Evolutionary conservation across 2,329 filamentous ascomycete genomes (phyloP), one percentile per base, ranked within the genome.

Genomic region (Endoconidiophora polonica): DNA sequence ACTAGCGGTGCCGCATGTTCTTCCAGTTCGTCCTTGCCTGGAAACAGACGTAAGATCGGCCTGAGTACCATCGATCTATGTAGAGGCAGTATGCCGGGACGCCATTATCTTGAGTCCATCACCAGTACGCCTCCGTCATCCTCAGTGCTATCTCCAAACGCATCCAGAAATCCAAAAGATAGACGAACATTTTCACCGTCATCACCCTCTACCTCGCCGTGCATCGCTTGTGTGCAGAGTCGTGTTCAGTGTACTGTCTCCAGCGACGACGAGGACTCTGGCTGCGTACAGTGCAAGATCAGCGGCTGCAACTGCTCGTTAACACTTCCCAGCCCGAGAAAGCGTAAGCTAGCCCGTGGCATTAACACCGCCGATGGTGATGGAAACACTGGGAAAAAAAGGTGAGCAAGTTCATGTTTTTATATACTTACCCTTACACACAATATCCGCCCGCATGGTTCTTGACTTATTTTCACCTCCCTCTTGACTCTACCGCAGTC

Each of bases 271-370:
- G 81, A 81, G 56, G 77, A 83, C 58, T 71, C 72, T 38, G 69
- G 73, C 56, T 91, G 86, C 64, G 74, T 86, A 55, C 72, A 85
- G 55, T 93, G 86, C 65, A 81, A 85, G 61, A 79, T 81, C 62
- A 80, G 81, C 64, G 81, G 80, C 59, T 76, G 84, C 60, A 80
- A 86, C 57, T 91, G 85, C 65, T 88, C 85, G 41, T 79, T 88
- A 61, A 72, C 80, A 46, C 78, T 81, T 56, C 43, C 23, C 6
- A 86, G 82, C 62, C 84, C 84, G 60, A 79, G 85, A 58, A 91
- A 91, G 69, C 75, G 86, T 61, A 90, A 88, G 68, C 67, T 85
- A 55, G 77, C 81, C 23, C 22, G 9, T 24, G n/a, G 24, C 16
- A 36, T 29, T 37, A 36, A 46, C 59, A 74, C 9, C 29, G 7